Base-by-base conservation (phyloP, 73 alveolate genomes). In the Stentor roeselii region DNA sequence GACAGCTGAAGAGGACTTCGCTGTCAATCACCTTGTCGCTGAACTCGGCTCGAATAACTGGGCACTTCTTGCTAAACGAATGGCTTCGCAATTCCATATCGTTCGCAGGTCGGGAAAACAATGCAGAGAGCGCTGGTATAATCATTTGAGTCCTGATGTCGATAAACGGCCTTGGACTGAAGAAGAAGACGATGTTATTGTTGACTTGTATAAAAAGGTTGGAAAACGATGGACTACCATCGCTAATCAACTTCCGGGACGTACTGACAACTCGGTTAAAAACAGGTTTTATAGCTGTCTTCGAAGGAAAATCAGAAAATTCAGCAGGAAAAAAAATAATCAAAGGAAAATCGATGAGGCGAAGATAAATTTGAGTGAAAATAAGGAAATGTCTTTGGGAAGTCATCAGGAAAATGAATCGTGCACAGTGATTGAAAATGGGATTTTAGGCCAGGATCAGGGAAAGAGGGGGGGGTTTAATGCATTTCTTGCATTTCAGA, bases 81-180 rank as follows among this genome's bases (percentile, higher is more conserved):
- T 61, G 42, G 42, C 11, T 11, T 6, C 37, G 11, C 21, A 61
- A 14, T 61, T 14, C 27, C 6, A 61, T 61, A n/a, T 30, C 6
- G 15, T 11, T 11, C 3, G 76, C 40, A 90, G 96, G 77, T 87
- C 78, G 59, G 96, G 96, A 14, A 91, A 91, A 75, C 86, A 91
- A 82, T 91, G 96, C 84, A 58, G 96, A 75, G 96, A 91, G 80
- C 38, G 96, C 86, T 88, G 92, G 89, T 84, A 85, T 30, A 86
- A 86, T 37, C 92, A 86, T 76, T 75, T 86, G 6, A 82, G 82
- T 39, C 92, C 92, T 37, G 58, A 78, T 2, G 75, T 86, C 2
- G 39, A 39, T n/a, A 86, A 77, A 42, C 42, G 82, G 6, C 88
- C 89, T 2, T 86, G 92, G 89, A 60, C 40, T 3, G 60, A 59